phyloP scores from a whole-genome alignment of 805 yeast species.

The Saccharomycopsis sp. region DNA sequence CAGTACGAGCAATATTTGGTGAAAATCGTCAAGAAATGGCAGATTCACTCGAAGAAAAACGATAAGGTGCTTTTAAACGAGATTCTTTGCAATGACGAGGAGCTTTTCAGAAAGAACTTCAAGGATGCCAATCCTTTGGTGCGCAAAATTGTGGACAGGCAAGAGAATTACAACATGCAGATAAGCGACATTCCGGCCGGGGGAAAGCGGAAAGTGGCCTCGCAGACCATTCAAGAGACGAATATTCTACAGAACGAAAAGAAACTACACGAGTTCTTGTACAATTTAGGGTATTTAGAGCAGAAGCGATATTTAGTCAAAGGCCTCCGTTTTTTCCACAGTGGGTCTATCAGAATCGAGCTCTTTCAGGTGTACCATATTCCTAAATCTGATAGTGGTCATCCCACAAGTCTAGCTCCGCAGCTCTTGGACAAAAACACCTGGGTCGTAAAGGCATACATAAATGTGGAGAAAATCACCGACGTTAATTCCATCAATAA shows the following conservation, averaged over 20 bases:
- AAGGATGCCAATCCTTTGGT: slow-evolving; percentile 2
- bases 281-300: slow-evolving; percentile 64
- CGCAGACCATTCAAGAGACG: slow-evolving; percentile 62
- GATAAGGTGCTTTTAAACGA: slow-evolving; percentile 18
- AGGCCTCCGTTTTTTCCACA: slow-evolving; percentile 58
- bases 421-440: slow-evolving; percentile 43
- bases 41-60: slow-evolving; percentile 11
- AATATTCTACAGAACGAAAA: slow-evolving; percentile 29
- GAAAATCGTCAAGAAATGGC: slow-evolving; percentile 9
- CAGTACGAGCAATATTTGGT: slow-evolving; percentile 15
- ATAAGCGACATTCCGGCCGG: slow-evolving; percentile 71
- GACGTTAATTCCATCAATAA: slow-evolving; percentile 66
- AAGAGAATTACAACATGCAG: slow-evolving; percentile 50
- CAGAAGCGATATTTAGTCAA: slow-evolving; percentile 54
- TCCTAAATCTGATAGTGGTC: slow-evolving; percentile 21
- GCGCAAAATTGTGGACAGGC: slow-evolving; percentile 1
- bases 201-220: slow-evolving; percentile 55
- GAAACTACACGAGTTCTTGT: slow-evolving; percentile 36
- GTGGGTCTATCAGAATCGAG: slow-evolving; percentile 51
- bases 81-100: slow-evolving; percentile 8
- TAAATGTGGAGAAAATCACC: slow-evolving; percentile 65
- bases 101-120: background rate
- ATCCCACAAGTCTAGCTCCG: slow-evolving; percentile 19
- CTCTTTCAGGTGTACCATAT: slow-evolving; percentile 37
- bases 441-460: slow-evolving; percentile 53